A percentile compares a stretch with the other conserved stretches of the same genome.
Conservation (phyloP, 164 flowering plant genomes). For the Vitis riparia region DNA sequence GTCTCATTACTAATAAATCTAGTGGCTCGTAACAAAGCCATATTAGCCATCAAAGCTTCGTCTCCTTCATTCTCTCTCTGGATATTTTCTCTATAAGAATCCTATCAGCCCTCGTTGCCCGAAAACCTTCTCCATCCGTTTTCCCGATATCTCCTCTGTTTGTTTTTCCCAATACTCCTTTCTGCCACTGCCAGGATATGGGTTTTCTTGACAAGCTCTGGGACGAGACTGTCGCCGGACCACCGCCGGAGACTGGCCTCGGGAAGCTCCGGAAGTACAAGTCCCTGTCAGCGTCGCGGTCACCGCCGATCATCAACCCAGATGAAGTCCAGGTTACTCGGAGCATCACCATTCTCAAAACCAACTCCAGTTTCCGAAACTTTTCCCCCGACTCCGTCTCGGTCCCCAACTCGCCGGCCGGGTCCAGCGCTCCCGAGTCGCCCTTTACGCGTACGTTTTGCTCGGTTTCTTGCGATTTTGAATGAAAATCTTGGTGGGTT, state of each 20-base stretch:
- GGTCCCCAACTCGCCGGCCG: conserved; percentile 42
- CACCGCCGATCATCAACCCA: conserved; percentile 12
- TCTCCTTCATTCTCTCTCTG: not conserved
- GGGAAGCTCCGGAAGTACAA: conserved; percentile 53
- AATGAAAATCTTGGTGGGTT: not conserved
- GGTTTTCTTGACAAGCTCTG: conserved; percentile 76
- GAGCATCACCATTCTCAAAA: conserved; percentile 56
- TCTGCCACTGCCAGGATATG: conserved; percentile 26
- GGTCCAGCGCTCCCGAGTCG: conserved; percentile 43
- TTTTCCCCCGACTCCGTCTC: conserved; percentile 28
- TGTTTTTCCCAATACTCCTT: not conserved
- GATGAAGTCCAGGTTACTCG: conserved; percentile 36
- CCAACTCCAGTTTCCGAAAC: conserved; percentile 21
- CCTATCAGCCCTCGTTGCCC: no score
- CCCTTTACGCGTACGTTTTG: conserved; percentile 55
- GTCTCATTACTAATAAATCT: no score
- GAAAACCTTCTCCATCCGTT: not conserved
- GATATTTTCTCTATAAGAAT: no score
- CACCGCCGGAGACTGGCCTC: conserved; percentile 63
- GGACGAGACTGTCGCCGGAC: conserved; percentile 94
- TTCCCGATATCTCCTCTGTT: not conserved
- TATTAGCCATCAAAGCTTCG: no score
- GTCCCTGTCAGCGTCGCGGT: conserved; percentile 36
- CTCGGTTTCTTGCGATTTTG: not conserved
- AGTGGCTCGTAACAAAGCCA: no score